These are phyloP conservation scores for Dryadomyces quercivorus DNA, from an alignment of 2,329 filamentous ascomycete species.

Conservation along the genomic window DNA sequence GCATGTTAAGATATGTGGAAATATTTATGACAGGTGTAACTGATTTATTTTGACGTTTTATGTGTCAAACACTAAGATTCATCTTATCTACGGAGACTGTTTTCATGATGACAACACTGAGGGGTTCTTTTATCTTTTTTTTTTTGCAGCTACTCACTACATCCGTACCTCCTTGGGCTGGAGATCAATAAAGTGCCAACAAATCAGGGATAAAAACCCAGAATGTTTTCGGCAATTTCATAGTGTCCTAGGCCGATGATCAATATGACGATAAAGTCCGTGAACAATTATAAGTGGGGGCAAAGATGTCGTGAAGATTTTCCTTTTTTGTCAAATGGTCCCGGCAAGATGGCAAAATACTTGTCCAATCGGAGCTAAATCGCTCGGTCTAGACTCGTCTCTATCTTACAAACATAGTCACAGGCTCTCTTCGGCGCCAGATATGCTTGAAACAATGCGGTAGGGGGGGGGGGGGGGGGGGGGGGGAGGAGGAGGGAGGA, in stretches of 20 bases:
- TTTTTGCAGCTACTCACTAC: too few relatives aligned
- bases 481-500: too few relatives aligned
- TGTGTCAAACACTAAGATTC: too few relatives aligned
- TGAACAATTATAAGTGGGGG: background rate
- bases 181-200: background rate
- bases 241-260: background rate
- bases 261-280: background rate
- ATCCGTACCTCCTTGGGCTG: too few relatives aligned
- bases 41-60: too few relatives aligned
- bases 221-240: background rate
- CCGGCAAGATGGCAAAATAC: background rate
- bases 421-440: background rate
- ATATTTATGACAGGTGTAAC: too few relatives aligned
- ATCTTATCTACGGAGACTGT: too few relatives aligned
- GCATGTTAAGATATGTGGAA: too few relatives aligned
- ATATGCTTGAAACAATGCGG: background rate
- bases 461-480: too few relatives aligned
- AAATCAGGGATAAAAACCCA: background rate
- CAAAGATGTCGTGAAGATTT: conserved; percentile 11
- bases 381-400: conserved; percentile 6
- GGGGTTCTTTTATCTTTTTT: too few relatives aligned
- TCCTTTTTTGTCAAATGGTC: conserved; percentile 3
- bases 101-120: too few relatives aligned
- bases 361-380: conserved; percentile 7
- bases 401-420: background rate